Evolutionary conservation across 140 eudicot species (phyloP), one percentile per base, ranked within the genome.

Genomic region (Erigeron philadelphicus): DNA sequence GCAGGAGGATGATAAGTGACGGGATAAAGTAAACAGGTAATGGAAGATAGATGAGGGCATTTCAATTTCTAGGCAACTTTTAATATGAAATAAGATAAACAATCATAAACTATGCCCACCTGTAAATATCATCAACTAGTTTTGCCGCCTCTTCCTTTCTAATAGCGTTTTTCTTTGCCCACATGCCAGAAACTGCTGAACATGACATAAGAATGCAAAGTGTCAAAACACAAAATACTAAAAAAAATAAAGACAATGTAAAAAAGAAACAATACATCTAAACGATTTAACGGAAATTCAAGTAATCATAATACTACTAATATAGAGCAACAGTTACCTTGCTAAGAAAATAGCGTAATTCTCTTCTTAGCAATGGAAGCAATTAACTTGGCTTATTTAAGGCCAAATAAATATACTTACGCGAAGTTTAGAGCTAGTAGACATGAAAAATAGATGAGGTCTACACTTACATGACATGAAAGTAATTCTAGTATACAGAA

Each of bases 71-170:
- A 68, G 56, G 72, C 35, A 58, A 53, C 41, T 31, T 31, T 73
- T 31, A 7, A 53, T 68, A 68, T 46, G 35, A 46, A 47, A 10
- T 8, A 64, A 38, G 12, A 69, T 16, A 72, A 9, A 7, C 18
- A 61, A 44, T 16, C 8, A 55, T 64, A 73, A 35, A 66, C 74
- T 49, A 59, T 60, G 11, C 73, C 60, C 60, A 87, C 99, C 99
- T 94, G 96, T 94, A 84, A 58, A 75, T 79, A 72, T 94, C 97
- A 76, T 94, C 97, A 40, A 94, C 90, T 40, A 90, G 75, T 83
- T 83, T 89, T 64, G 95, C 89, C 52, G 84, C 95, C 13, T 80
- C 95, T 75, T 87, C 97, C 84, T 83, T 89, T 49, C 88, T 80
- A 72, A 83, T 75, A 25, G 85, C 76, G 59, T 71, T 81, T 79